Base-by-base conservation (phyloP, 2,329 filamentous ascomycete species). In the Coccinonectria pachysandricola region DNA sequence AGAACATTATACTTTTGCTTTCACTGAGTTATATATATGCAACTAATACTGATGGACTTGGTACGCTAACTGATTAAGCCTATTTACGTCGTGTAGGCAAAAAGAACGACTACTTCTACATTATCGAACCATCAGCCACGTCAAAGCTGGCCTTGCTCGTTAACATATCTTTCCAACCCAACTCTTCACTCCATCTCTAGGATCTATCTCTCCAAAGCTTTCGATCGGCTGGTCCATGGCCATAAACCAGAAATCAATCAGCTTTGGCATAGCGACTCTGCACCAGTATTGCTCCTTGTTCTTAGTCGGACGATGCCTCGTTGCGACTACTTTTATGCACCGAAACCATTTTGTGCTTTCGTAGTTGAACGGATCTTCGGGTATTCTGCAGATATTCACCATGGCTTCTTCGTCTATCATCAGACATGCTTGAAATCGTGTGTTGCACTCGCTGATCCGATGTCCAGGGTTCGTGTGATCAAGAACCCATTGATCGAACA, bases 401-500 rank as follows among this genome's bases (percentile, higher is more conserved):
- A 27, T 8, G 4, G 19, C 24, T 19, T 27, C 11, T 4, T 21
- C 5, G 12, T 27, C 24, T 9, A 27, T 21, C 8, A 27, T n/a
- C 8, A 27, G 12, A 21, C 24, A 27, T 8, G 18, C 17, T 10
- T 21, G 24, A 13, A 21, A 27, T n/a, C 24, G 7, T 16, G 24
- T 21, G n/a, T 27, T 27, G 24, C 18, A 27, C 8, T 21, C 4
- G 4, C 13, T 7, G 14, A 7, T 19, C 5, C 17, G 24, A 8
- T 19, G 17, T 12, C 12, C 18, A 3, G 24, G 19, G 9, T 27
- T 19, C 12, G 12, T 15, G 20, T 35, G 27, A 3, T 37, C 22
- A 5, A 15, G 12, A 10, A 33, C 20, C 34, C 36, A 37, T 11
- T 12, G 21, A 14, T 39, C 34, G 17, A 39, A 39, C 3, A 21